Evolutionary conservation across 2,329 filamentous ascomycete genomes (phyloP).

Genomic region (Colletotrichum sp.): DNA sequence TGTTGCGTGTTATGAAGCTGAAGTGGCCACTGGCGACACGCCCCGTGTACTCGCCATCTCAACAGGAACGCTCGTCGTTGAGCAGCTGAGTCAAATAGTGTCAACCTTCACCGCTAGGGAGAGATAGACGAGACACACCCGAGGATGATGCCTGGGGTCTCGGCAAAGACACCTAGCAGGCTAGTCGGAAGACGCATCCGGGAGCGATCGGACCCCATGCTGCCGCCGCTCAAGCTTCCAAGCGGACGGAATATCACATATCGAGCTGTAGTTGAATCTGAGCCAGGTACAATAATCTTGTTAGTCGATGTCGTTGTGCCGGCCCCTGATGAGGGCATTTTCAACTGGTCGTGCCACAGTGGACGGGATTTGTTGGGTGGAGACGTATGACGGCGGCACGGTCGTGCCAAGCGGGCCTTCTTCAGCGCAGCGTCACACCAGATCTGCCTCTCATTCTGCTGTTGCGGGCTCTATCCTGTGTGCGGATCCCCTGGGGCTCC

Average conservation of each 20-base stretch:
- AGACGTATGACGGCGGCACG: neutral
- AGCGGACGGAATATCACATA: neutral
- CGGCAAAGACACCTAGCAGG: slow-evolving; percentile 17
- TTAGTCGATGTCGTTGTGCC: neutral
- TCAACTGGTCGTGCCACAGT: neutral
- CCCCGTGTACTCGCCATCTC: slow-evolving; percentile 11
- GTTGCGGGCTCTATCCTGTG: neutral
- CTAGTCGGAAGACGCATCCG: slow-evolving; percentile 12
- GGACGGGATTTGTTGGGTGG: neutral
- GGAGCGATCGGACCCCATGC: slow-evolving; percentile 3
- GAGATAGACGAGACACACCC: slow-evolving; percentile 3
- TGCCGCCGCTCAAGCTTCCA: neutral
- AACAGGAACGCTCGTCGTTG: slow-evolving; percentile 18
- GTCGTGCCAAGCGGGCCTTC: slow-evolving; percentile 7
- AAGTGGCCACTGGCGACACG: slow-evolving; percentile 7
- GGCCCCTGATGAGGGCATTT: neutral
- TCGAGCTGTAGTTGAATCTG: neutral
- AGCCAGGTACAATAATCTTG: neutral
- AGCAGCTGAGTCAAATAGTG: slow-evolving; percentile 10
- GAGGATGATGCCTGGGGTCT: neutral
- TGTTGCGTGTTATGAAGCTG: neutral
- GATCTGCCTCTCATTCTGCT: slow-evolving; percentile 1
- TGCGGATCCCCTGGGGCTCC: neutral
- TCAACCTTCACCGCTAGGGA: slow-evolving; percentile 18
- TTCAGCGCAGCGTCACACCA: slow-evolving; percentile 17